phyloP scores from a whole-genome alignment of 768 basidiomycete species.

The Lentinula aciculospora region DNA sequence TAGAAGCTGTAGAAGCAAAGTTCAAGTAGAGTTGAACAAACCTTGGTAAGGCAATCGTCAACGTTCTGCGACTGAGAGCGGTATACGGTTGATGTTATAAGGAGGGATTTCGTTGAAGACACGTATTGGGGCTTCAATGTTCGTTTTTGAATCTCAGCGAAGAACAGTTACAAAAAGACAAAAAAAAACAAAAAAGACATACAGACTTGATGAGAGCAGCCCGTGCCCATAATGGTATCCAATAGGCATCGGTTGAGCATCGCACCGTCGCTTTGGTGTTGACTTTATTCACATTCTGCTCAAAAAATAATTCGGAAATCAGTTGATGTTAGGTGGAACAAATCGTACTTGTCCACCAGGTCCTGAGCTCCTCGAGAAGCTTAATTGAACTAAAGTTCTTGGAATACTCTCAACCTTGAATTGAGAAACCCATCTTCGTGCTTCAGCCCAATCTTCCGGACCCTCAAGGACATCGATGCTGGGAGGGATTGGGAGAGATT shows the following conservation, averaged over 20 bases:
- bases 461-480: conserved; percentile 26
- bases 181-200: conserved; percentile 17
- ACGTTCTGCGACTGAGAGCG: conserved; percentile 79
- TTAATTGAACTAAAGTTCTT: conserved; percentile 49
- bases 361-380: conserved; percentile 76
- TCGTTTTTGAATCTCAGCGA: too few species aligned
- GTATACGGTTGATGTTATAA: conserved; percentile 62
- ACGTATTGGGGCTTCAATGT: conserved; percentile 53
- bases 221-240: conserved; percentile 70
- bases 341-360: conserved; percentile 73
- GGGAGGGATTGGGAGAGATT: conserved; percentile 37
- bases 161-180: background rate
- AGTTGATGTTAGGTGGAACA: background rate
- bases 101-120: conserved; percentile 60
- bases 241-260: conserved; percentile 48
- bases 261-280: conserved; percentile 74
- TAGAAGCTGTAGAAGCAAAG: too few species aligned
- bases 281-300: conserved; percentile 84
- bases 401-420: conserved; percentile 46
- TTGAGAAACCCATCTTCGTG: conserved; percentile 46
- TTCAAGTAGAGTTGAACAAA: conserved; percentile 19
- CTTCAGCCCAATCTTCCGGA: conserved; percentile 37
- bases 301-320: background rate
- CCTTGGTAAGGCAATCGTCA: conserved; percentile 68
- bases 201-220: conserved; percentile 43